These are phyloP conservation scores for Dendrocalamus latiflorus DNA, from an alignment of 202 grass and related monocot genomes.

Conservation along the genomic window DNA sequence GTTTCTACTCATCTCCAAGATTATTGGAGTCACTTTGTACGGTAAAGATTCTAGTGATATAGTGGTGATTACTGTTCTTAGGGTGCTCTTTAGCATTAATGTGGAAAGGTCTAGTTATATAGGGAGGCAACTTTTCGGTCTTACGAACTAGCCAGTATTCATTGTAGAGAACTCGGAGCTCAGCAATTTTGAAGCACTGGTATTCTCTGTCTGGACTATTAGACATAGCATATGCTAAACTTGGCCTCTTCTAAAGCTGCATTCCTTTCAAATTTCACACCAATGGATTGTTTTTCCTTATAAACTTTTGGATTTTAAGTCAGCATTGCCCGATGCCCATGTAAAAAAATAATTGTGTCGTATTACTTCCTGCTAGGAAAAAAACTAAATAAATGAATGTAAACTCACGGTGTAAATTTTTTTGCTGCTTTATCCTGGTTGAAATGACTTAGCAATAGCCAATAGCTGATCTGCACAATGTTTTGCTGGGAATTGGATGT, in stretches of 20 bases:
- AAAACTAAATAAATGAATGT: background rate
- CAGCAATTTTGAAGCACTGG: background rate
- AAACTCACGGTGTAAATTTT: background rate
- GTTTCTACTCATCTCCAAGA: constrained; percentile 22
- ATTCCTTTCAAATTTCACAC: background rate
- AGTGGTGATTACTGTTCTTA: background rate
- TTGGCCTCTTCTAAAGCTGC: background rate
- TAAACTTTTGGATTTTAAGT: background rate
- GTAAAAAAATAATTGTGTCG: background rate
- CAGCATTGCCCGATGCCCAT: background rate
- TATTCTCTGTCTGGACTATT: background rate
- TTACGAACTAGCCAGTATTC: background rate
- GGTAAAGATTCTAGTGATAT: background rate
- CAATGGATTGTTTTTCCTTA: background rate
- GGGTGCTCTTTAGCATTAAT: background rate
- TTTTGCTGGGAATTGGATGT: background rate
- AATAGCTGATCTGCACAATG: background rate
- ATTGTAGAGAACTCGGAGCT: background rate
- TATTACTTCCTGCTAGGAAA: background rate
- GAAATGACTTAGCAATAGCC: background rate
- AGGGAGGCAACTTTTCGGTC: background rate
- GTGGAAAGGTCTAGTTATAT: background rate
- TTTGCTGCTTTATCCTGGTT: background rate
- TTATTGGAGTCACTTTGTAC: constrained; percentile 17
- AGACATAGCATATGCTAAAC: background rate